Conservation (phyloP, 1,139 yeast genomes). For the Keqinozyma sinolaborantium region DNA sequence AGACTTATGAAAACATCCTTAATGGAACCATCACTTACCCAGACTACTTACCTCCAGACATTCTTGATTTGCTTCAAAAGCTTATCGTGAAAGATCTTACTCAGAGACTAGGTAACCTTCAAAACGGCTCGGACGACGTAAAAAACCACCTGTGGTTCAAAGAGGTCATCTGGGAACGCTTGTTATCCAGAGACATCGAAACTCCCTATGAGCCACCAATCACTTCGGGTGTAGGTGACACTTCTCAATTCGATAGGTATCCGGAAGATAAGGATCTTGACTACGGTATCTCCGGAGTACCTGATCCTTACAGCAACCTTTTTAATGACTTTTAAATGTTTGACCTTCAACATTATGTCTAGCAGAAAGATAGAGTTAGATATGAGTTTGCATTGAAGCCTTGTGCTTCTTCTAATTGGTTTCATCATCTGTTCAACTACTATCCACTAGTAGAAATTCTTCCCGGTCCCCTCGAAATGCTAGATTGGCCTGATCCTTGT, state of each 20-base stretch:
- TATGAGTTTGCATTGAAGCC: too few species aligned
- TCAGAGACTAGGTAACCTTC: slow-evolving; percentile 53
- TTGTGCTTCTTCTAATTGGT: too few species aligned
- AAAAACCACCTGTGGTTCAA: slow-evolving; percentile 57
- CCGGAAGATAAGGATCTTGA: slow-evolving; percentile 55
- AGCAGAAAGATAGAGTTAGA: too few species aligned
- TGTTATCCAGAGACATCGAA: slow-evolving; percentile 54
- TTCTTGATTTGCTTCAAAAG: slow-evolving; percentile 44
- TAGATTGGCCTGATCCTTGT: too few species aligned
- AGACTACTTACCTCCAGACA: slow-evolving; percentile 48
- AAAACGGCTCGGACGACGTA: slow-evolving; percentile 56
- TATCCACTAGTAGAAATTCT: too few species aligned
- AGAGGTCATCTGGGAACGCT: slow-evolving; percentile 60
- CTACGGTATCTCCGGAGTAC: slow-evolving; percentile 44
- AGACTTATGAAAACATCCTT: slow-evolving; percentile 57
- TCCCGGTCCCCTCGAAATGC: too few species aligned
- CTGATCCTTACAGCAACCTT: slow-evolving; percentile 48
- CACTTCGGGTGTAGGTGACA: slow-evolving; percentile 59
- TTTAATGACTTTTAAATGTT: slow-evolving; percentile 52
- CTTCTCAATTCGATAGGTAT: slow-evolving; percentile 58
- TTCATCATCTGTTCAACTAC: too few species aligned
- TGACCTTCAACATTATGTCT: too few species aligned
- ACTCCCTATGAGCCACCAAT: slow-evolving; percentile 65
- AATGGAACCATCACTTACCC: slow-evolving; percentile 52
- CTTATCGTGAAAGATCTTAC: slow-evolving; percentile 56